Conservation (phyloP, 2,329 filamentous ascomycete species). For the Aciculosporium take region DNA sequence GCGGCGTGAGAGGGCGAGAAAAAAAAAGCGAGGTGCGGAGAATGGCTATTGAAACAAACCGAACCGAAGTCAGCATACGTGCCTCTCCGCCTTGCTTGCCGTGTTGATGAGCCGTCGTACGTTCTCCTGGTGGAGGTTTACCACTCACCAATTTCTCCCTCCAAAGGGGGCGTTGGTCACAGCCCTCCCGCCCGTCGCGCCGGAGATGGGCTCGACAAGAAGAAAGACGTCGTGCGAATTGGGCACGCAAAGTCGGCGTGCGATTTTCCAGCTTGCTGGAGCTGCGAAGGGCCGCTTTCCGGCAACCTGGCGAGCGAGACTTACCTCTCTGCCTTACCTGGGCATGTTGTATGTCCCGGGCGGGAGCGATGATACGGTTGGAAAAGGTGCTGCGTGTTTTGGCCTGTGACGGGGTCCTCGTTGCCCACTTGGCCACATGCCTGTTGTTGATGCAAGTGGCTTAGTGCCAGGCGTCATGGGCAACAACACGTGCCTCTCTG, state of each 20-base stretch:
- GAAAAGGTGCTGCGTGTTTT: slow-evolving; percentile 12
- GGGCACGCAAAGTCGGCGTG: background rate
- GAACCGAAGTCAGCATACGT: background rate
- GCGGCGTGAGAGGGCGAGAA: background rate
- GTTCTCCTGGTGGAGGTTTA: background rate
- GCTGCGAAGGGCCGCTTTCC: slow-evolving; percentile 4
- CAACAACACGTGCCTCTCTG: slow-evolving; percentile 1
- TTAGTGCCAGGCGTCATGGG: slow-evolving; percentile 9
- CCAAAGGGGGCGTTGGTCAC: background rate
- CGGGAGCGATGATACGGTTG: slow-evolving; percentile 1
- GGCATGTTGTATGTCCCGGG: slow-evolving; percentile 5
- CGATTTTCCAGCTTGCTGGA: slow-evolving; percentile 2
- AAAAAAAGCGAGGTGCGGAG: background rate
- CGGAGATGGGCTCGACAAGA: background rate
- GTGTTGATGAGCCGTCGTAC: too few species aligned
- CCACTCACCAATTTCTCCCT: slow-evolving; percentile 4
- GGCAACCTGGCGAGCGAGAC: slow-evolving; percentile 5
- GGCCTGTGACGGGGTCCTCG: slow-evolving; percentile 12
- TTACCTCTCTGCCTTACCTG: slow-evolving; percentile 10
- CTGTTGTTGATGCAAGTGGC: slow-evolving; percentile 10
- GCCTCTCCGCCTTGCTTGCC: background rate
- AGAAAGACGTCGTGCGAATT: background rate
- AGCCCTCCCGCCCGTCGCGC: background rate
- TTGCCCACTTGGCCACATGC: slow-evolving; percentile 3
- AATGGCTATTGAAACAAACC: background rate